Base-by-base conservation (phyloP, 2,329 filamentous ascomycete species). In the Akanthomyces muscarius region DNA sequence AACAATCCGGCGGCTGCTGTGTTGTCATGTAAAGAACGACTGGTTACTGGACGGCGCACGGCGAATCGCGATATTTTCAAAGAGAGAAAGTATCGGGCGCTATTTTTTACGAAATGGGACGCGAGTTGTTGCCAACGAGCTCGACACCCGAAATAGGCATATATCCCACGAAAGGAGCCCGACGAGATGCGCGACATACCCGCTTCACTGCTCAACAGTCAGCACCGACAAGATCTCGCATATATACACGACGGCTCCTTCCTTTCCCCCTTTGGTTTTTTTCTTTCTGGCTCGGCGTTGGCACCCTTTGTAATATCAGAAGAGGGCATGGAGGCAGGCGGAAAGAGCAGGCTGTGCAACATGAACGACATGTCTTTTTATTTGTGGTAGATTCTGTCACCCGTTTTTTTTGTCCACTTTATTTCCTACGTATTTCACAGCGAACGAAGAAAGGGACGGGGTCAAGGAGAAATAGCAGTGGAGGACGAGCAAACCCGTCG, bases 1-100 rank as follows among this genome's bases (percentile, higher is more conserved):
- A 96, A 82, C 92, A 96, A 80, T 91, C 86, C 70, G 90, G 88
- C 74, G 90, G 92, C 72, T 99, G 95, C 86, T 99, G 95, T 81
- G 84, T 89, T 72, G 88, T 99, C 79, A 98, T 98, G 94, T 98
- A 86, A 76, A 21, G 30, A 41, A 51, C 51, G 63, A 21, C 14
- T 23, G 44, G 11, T 23, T 8, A 58, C 38, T 28, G 14, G 54
- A 21, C 5, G 6, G n/a, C n/a, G 18, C 51, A 16, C 54, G 38
- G 28, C 50, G 23, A 65, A 44, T 38, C 5, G 36, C 36, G 47
- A 44, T 16, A 42, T 25, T 48, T 42, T 16, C 16, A 60, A 52
- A 30, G 18, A 16, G 25, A 16, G 38, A 60, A 25, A 30, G 21
- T 28, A 8, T 16, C 6, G 30, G 47, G 42, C 55, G 28, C 36